phyloP scores from a whole-genome alignment of 805 yeast species.

The Saccharomyces paradoxus region DNA sequence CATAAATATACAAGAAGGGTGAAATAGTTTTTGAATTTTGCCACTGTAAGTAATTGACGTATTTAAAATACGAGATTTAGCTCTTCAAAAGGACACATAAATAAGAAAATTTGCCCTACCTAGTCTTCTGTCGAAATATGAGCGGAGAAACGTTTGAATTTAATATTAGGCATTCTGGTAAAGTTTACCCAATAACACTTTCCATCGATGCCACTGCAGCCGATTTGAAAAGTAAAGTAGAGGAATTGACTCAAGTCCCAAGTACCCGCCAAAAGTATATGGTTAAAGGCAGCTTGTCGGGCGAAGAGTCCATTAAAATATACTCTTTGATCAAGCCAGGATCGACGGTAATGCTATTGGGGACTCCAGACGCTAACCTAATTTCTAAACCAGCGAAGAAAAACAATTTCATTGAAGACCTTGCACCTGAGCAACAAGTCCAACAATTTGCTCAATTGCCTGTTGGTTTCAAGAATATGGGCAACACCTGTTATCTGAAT shows the following conservation, averaged over 20 bases:
- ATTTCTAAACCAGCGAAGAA: slow-evolving; percentile 44
- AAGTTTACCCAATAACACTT: slow-evolving; percentile 43
- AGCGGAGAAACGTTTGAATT: slow-evolving; percentile 6
- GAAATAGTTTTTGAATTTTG: background rate
- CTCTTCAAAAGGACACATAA: background rate
- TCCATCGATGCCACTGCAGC: slow-evolving; percentile 34
- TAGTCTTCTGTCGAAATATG: background rate
- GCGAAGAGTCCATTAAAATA: slow-evolving; percentile 42
- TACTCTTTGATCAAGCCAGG: slow-evolving; percentile 50
- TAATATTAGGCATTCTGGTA: slow-evolving; percentile 60
- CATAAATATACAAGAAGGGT: background rate
- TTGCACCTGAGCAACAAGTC: slow-evolving; percentile 34
- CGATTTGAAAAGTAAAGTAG: slow-evolving; percentile 59
- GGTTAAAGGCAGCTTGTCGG: slow-evolving; percentile 76
- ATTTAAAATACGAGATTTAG: background rate
- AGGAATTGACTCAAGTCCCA: slow-evolving; percentile 71
- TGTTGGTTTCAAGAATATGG: slow-evolving; percentile 86
- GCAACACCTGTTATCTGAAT: slow-evolving; percentile 91
- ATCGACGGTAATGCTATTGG: slow-evolving; percentile 78
- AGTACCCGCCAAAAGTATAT: slow-evolving; percentile 79
- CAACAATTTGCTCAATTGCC: slow-evolving; percentile 50
- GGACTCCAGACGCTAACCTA: slow-evolving; percentile 70
- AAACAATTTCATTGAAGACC: slow-evolving; percentile 61
- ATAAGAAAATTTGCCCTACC: background rate
- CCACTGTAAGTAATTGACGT: background rate